phyloP scores from a whole-genome alignment of 345 rosid genomes.

The Adansonia digitata region DNA sequence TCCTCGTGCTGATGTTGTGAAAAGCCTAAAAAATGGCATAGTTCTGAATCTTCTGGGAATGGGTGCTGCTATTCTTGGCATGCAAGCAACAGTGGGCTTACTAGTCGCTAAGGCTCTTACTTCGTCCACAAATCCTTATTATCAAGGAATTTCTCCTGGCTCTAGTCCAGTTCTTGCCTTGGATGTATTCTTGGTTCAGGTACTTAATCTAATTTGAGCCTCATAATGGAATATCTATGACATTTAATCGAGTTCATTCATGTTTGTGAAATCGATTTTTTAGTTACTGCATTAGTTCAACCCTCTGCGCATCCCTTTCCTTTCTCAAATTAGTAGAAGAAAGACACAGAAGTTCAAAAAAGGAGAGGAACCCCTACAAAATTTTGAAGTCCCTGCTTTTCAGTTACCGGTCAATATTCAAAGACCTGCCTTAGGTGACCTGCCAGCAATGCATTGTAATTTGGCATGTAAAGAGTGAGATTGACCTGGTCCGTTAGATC shows the following conservation, averaged over 20 bases:
- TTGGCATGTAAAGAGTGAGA: neutral
- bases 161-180: constrained; percentile 82
- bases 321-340: neutral
- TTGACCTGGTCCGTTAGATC: neutral
- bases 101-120: constrained; percentile 94
- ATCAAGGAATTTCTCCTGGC: constrained; percentile 83
- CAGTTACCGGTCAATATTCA: neutral
- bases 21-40: constrained; percentile 80
- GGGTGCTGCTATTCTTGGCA: constrained; percentile 92
- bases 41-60: constrained; percentile 78
- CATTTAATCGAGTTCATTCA: neutral
- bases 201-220: constrained; percentile 20
- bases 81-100: constrained; percentile 96
- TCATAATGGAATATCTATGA: neutral
- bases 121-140: constrained; percentile 76
- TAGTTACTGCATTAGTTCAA: neutral
- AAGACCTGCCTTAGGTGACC: neutral
- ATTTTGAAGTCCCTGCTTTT: neutral
- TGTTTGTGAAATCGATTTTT: neutral
- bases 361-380: neutral
- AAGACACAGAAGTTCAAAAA: neutral
- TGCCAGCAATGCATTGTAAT: neutral
- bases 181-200: constrained; percentile 99
- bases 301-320: neutral
- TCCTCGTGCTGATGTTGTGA: constrained; percentile 95